These are phyloP conservation scores for Santalum album DNA, from an alignment of 164 flowering plant species.

Conservation along the genomic window DNA sequence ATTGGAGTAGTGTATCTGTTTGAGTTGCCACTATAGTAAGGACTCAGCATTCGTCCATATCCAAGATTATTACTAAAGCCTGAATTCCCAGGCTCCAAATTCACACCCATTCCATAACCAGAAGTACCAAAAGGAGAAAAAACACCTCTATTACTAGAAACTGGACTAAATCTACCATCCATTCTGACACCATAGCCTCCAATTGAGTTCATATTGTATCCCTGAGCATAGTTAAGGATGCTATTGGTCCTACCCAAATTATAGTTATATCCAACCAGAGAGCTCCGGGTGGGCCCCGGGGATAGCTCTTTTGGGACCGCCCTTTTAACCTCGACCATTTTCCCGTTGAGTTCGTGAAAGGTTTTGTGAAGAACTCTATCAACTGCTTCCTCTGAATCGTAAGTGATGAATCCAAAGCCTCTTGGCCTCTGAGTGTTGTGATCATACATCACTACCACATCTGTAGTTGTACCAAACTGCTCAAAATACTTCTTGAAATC, in stretches of 20 bases:
- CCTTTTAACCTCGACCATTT: neutral
- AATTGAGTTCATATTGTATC: conserved; percentile 35
- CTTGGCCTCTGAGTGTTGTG: conserved; percentile 90
- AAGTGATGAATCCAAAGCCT: neutral
- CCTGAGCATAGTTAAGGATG: conserved; percentile 46
- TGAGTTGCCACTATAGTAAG: conserved; percentile 39
- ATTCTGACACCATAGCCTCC: conserved; percentile 58
- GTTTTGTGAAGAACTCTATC: neutral
- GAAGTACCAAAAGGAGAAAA: conserved; percentile 39
- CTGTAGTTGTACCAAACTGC: conserved; percentile 76
- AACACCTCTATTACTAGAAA: conserved; percentile 35
- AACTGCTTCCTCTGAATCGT: neutral
- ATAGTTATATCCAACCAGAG: neutral
- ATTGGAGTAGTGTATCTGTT: conserved; percentile 35
- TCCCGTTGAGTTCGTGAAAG: conserved; percentile 1
- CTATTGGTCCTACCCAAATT: conserved; percentile 28
- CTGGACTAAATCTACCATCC: conserved; percentile 55
- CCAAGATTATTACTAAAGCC: conserved; percentile 30
- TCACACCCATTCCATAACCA: conserved; percentile 45
- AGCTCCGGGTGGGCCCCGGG: neutral
- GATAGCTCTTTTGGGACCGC: neutral
- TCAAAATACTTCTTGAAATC: conserved; percentile 85
- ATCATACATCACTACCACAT: conserved; percentile 93
- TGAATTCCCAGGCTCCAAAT: conserved; percentile 37
- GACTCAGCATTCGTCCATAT: conserved; percentile 42